phyloP scores from a whole-genome alignment of 2,329 filamentous ascomycete genomes.

The Beauveria australis region DNA sequence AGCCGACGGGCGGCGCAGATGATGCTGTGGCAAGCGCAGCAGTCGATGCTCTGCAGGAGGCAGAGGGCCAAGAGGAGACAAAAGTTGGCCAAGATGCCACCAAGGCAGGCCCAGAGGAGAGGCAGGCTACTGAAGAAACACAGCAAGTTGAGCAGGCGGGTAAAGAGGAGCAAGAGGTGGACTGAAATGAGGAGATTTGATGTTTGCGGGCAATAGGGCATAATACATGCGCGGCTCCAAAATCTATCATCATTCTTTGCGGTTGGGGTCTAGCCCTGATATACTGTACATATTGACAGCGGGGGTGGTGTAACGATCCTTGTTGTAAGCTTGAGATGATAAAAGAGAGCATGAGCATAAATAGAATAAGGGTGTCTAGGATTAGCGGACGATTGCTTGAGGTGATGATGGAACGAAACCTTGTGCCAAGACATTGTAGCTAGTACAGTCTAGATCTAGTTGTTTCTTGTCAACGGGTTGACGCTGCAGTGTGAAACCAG shows the following conservation, averaged over 20 bases:
- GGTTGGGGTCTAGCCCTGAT: neutral
- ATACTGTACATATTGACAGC: constrained; percentile 6
- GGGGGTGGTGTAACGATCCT: neutral
- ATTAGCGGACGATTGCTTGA: too few species aligned
- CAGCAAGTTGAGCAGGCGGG: neutral
- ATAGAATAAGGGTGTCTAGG: neutral
- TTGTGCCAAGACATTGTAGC: neutral
- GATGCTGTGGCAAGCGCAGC: neutral
- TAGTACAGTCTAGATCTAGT: neutral
- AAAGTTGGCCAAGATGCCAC: neutral
- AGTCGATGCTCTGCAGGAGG: neutral
- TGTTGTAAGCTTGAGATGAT: constrained; percentile 1
- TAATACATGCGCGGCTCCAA: neutral
- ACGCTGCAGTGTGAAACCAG: neutral
- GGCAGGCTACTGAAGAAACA: neutral
- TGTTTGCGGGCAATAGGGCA: neutral
- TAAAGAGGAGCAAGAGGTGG: constrained; percentile 1
- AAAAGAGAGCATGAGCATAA: neutral
- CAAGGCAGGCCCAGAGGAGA: neutral
- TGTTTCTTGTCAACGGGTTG: neutral
- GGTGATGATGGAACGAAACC: neutral
- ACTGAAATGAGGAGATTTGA: constrained; percentile 8
- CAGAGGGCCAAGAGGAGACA: neutral
- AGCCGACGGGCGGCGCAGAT: neutral
- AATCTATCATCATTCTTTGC: neutral